phyloP scores from a whole-genome alignment of 208 protist genomes.

The Leishmania martiniquensis region DNA sequence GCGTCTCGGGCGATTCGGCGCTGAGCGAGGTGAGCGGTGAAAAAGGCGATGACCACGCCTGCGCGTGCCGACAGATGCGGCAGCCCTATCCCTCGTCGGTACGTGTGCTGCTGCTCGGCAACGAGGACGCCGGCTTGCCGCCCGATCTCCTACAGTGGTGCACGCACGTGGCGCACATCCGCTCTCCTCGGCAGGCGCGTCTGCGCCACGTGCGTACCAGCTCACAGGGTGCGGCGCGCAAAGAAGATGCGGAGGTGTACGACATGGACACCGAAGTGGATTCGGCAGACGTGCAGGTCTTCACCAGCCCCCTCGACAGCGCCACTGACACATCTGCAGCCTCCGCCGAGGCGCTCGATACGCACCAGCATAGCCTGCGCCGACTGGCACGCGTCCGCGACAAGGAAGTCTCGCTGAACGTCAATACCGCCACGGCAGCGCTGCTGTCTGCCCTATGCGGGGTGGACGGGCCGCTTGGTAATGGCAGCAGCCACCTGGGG shows the following conservation, averaged over 20 bases:
- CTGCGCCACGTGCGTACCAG: constrained; percentile 18
- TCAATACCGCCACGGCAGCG: constrained; percentile 72
- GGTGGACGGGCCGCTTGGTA: constrained; percentile 18
- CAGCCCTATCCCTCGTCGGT: constrained; percentile 1
- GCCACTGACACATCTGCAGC: background rate
- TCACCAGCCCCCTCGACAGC: background rate
- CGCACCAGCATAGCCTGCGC: constrained; percentile 17
- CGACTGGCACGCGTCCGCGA: constrained; percentile 32
- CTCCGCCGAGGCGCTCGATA: constrained; percentile 6
- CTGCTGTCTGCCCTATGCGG: constrained; percentile 50
- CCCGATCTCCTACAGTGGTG: constrained; percentile 45
- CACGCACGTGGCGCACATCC: constrained; percentile 65
- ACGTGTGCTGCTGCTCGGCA: constrained; percentile 72
- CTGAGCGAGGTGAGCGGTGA: background rate
- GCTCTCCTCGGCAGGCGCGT: constrained; percentile 42
- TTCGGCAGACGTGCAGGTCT: background rate
- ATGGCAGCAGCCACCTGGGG: background rate
- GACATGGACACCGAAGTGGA: background rate
- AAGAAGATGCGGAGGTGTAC: background rate
- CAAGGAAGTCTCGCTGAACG: constrained; percentile 81
- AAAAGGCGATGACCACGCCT: background rate
- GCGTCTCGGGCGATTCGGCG: background rate
- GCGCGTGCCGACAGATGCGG: background rate
- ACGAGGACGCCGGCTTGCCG: constrained; percentile 72
- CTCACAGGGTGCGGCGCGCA: background rate